phyloP scores from a whole-genome alignment of 2,329 filamentous ascomycete genomes.

The Ascochyta lentis region DNA sequence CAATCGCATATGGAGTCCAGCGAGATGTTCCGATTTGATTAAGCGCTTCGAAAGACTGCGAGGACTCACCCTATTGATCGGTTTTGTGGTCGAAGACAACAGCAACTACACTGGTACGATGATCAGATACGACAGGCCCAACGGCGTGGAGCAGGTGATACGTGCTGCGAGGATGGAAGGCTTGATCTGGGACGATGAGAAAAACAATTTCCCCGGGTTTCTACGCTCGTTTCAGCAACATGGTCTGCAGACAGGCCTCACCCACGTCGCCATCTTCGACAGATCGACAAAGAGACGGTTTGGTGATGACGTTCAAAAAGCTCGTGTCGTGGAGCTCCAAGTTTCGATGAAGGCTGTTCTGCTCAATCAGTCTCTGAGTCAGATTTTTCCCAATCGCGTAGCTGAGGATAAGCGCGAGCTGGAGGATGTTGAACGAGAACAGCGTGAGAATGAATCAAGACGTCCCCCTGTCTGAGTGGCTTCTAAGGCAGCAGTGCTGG shows the following conservation, averaged over 20 bases:
- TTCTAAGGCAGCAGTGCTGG: slow-evolving; percentile 5
- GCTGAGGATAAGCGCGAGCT: slow-evolving; percentile 4
- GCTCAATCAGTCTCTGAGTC: neutral
- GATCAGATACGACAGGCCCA: neutral
- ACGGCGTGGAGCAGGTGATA: neutral
- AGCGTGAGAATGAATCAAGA: neutral
- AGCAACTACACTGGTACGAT: slow-evolving; percentile 9
- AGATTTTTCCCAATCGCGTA: slow-evolving; percentile 6
- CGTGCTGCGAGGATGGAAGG: slow-evolving; percentile 7
- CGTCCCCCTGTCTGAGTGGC: too few species aligned
- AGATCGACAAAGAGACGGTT: neutral
- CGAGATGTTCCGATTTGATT: neutral
- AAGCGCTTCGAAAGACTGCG: slow-evolving; percentile 3
- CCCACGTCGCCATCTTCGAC: slow-evolving; percentile 2
- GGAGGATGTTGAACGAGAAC: neutral
- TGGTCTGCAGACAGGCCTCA: neutral
- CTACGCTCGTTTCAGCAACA: slow-evolving; percentile 10
- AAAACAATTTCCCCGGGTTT: slow-evolving; percentile 5
- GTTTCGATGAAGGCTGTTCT: slow-evolving; percentile 5
- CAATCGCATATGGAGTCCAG: slow-evolving; percentile 8
- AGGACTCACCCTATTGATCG: slow-evolving; percentile 2
- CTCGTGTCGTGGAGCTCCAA: neutral
- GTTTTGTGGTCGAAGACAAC: slow-evolving; percentile 2
- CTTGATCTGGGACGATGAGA: neutral
- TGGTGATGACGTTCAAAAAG: neutral